phyloP scores from a whole-genome alignment of 2,329 filamentous ascomycete genomes.

The Colletotrichum sp. region DNA sequence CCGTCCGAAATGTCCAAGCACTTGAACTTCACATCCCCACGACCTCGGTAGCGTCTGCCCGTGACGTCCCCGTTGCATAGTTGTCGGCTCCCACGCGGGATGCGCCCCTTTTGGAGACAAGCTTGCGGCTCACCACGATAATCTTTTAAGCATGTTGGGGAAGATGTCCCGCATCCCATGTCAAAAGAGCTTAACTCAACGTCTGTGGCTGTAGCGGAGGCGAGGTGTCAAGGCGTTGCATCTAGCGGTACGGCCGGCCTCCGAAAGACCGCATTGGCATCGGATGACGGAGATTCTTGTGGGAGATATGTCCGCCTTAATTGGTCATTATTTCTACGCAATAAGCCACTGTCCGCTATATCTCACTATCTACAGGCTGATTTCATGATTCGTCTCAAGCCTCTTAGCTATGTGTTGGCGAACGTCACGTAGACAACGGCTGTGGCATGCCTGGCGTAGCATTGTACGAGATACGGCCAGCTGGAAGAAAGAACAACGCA shows the following conservation, averaged over 20 bases:
- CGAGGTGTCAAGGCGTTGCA: neutral
- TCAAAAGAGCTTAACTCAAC: neutral
- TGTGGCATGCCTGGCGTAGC: slow-evolving; percentile 47
- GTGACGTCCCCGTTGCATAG: neutral
- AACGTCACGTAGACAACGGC: slow-evolving; percentile 28
- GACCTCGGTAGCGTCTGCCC: neutral
- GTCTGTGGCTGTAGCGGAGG: neutral
- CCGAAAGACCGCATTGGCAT: neutral
- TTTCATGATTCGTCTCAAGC: neutral
- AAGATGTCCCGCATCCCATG: neutral
- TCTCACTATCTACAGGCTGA: neutral
- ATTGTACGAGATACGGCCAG: slow-evolving; percentile 57
- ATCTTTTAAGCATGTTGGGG: neutral
- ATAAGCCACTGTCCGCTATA: neutral
- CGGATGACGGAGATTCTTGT: neutral
- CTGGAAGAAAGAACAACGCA: slow-evolving; percentile 60
- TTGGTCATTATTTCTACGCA: neutral
- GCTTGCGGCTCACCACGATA: neutral
- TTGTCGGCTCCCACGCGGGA: neutral
- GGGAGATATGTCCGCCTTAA: neutral
- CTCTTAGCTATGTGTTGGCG: neutral
- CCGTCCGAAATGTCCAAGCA: neutral
- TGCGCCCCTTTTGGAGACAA: neutral
- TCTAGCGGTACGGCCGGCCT: neutral
- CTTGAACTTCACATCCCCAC: neutral